Evolutionary conservation across 2,329 filamentous ascomycete species (phyloP).

Genomic region (Huntiella abstrusa): DNA sequence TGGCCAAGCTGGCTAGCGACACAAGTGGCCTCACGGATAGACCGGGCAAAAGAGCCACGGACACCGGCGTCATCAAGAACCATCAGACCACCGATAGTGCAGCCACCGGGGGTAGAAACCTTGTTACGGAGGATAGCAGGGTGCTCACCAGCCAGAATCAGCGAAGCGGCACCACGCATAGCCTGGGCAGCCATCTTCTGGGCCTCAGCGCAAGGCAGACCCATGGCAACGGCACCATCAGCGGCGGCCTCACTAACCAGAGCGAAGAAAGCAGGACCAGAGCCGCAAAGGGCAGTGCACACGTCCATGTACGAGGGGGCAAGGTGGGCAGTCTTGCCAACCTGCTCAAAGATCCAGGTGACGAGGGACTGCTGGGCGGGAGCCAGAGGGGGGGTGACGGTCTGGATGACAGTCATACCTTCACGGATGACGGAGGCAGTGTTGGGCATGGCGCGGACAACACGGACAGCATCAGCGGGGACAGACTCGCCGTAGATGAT

Average conservation of each 20-base stretch:
- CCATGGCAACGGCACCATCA: conserved; percentile 64
- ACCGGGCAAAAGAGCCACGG: conserved; percentile 46
- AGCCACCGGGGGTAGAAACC: conserved; percentile 60
- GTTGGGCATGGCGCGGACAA: conserved; percentile 73
- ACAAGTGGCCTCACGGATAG: conserved; percentile 51
- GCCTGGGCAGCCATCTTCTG: conserved; percentile 62
- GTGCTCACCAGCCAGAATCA: conserved; percentile 55
- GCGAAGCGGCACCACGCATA: conserved; percentile 51
- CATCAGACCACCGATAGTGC: conserved; percentile 55
- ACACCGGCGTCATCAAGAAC: conserved; percentile 56
- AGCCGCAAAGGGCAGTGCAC: conserved; percentile 54
- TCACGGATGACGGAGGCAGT: conserved; percentile 62
- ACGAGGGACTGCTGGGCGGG: conserved; percentile 36
- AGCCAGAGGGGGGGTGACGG: conserved; percentile 37
- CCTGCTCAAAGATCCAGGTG: conserved; percentile 58
- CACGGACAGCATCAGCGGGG: conserved; percentile 30
- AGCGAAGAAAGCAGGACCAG: conserved; percentile 58
- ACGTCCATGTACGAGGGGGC: conserved; percentile 52
- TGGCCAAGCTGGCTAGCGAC: conserved; percentile 46
- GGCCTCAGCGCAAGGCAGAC: conserved; percentile 52
- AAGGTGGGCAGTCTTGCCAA: conserved; percentile 52
- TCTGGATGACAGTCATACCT: conserved; percentile 65
- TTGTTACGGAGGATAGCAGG: conserved; percentile 58
- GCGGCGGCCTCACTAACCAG: conserved; percentile 57
- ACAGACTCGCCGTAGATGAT: conserved; percentile 38